These are phyloP conservation scores for Lichtheimia ramosa DNA, from an alignment of 371 early-diverging fungal species.

Conservation along the genomic window DNA sequence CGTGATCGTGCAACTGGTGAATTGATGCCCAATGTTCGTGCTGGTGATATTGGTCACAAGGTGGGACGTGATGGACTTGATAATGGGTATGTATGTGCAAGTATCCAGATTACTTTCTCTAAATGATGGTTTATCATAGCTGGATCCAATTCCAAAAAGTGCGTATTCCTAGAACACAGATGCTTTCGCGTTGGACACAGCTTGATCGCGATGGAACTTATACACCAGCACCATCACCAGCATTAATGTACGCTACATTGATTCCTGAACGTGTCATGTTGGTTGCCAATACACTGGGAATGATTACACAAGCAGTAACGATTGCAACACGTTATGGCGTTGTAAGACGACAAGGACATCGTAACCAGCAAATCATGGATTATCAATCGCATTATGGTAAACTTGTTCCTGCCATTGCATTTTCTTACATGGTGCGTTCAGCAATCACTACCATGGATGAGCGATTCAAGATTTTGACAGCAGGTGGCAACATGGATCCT, in stretches of 20 bases:
- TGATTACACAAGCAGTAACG: constrained; percentile 55
- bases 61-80: constrained; percentile 82
- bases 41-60: constrained; percentile 87
- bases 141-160: constrained; percentile 92
- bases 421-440: constrained; percentile 50
- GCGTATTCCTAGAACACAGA: constrained; percentile 82
- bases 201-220: constrained; percentile 65
- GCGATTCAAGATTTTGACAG: constrained; percentile 31
- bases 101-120: no score
- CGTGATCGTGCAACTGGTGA: constrained; percentile 74
- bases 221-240: constrained; percentile 57
- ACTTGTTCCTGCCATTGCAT: constrained; percentile 59
- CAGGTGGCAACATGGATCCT: constrained; percentile 43
- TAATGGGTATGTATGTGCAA: constrained; percentile 52
- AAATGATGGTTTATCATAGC: constrained; percentile 50
- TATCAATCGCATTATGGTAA: constrained; percentile 66
- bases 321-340: constrained; percentile 72
- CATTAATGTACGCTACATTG: constrained; percentile 63
- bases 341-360: constrained; percentile 63
- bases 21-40: constrained; percentile 71
- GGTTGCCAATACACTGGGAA: constrained; percentile 35
- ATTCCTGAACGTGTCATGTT: constrained; percentile 68
- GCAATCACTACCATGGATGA: constrained; percentile 19
- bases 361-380: constrained; percentile 70
- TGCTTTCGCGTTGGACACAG: constrained; percentile 72